Evolutionary conservation across 805 yeast species (phyloP).

Genomic region (Suhomyces pyralidae): DNA sequence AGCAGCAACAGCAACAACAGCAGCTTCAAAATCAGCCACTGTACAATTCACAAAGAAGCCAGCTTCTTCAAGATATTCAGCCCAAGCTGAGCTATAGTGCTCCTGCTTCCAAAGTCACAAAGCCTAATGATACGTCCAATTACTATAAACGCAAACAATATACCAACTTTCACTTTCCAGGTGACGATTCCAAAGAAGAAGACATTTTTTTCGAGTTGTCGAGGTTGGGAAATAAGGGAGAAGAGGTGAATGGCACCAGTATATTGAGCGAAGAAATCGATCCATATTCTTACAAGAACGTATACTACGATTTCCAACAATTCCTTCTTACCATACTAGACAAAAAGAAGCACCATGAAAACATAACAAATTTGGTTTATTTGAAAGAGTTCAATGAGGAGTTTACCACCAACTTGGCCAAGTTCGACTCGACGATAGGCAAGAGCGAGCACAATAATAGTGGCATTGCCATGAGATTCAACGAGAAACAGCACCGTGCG

Average conservation of each 20-base stretch:
- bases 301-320: slow-evolving; percentile 21
- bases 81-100: slow-evolving; percentile 4
- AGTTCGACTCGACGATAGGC: slow-evolving; percentile 13
- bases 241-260: slow-evolving; percentile 1
- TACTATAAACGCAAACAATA: slow-evolving; percentile 1
- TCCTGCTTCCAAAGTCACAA: neutral
- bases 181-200: slow-evolving; percentile 7
- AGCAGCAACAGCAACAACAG: slow-evolving; percentile 6
- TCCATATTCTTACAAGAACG: slow-evolving; percentile 20
- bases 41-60: neutral
- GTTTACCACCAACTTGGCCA: slow-evolving; percentile 15
- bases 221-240: slow-evolving; percentile 13
- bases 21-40: slow-evolving; percentile 2
- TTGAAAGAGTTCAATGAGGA: slow-evolving; percentile 16
- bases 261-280: slow-evolving; percentile 7
- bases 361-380: slow-evolving; percentile 11
- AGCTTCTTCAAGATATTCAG: neutral
- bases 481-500: slow-evolving; percentile 36
- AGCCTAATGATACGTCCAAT: neutral
- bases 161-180: neutral
- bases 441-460: slow-evolving; percentile 18
- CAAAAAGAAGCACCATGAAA: slow-evolving; percentile 7
- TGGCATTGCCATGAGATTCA: slow-evolving; percentile 12
- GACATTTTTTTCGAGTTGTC: slow-evolving; percentile 10
- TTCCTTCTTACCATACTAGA: slow-evolving; percentile 13